Conservation (phyloP, 208 protist species). For the Leishmania turanica region DNA sequence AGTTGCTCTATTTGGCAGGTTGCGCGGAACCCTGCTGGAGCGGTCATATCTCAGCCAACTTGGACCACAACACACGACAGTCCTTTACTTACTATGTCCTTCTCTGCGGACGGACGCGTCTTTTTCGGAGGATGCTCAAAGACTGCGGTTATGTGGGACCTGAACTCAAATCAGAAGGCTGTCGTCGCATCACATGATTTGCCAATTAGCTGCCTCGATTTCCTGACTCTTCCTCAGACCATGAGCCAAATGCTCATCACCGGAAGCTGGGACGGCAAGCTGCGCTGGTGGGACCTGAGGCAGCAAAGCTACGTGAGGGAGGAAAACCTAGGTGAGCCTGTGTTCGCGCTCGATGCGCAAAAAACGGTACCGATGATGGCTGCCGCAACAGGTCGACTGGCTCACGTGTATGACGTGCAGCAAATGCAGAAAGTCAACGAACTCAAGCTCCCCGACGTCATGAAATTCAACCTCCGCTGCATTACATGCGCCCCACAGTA, state of each 20-base stretch:
- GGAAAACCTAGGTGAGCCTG: conserved; percentile 69
- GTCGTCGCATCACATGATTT: conserved; percentile 84
- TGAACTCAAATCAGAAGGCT: conserved; percentile 61
- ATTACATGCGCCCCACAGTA: conserved; percentile 66
- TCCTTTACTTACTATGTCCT: conserved; percentile 68
- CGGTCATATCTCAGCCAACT: conserved; percentile 49
- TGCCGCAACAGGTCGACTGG: conserved; percentile 60
- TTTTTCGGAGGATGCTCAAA: conserved; percentile 84
- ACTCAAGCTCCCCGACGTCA: conserved; percentile 45
- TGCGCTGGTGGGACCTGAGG: conserved; percentile 87
- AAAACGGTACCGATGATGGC: conserved; percentile 61
- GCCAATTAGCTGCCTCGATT: conserved; percentile 74
- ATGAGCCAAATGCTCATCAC: conserved; percentile 73
- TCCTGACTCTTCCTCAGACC: conserved; percentile 42
- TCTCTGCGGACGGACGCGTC: conserved; percentile 68
- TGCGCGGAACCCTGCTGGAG: conserved; percentile 20
- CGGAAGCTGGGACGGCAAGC: conserved; percentile 84
- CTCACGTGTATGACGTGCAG: conserved; percentile 70
- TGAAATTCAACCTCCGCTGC: conserved; percentile 75
- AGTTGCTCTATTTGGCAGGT: conserved; percentile 84
- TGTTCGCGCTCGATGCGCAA: conserved; percentile 78
- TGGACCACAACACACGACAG: conserved; percentile 44
- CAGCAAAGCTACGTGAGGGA: conserved; percentile 65
- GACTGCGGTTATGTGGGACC: conserved; percentile 80
- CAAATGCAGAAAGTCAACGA: conserved; percentile 59